Conservation (phyloP, 768 basidiomycete genomes). For the Tephrocybe sp. region DNA sequence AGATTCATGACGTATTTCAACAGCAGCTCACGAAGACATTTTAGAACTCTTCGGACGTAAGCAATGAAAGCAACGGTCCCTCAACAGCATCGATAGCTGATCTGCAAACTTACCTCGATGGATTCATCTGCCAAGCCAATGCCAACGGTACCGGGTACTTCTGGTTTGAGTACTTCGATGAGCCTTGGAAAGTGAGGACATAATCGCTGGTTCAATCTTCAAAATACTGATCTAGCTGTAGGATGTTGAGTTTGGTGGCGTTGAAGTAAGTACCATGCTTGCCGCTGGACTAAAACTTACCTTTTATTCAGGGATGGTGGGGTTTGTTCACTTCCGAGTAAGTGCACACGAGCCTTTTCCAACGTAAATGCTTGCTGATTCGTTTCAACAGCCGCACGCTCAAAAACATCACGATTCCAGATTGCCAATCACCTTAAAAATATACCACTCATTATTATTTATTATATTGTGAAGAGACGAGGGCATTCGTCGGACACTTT, state of each 20-base stretch:
- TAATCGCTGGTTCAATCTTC: neutral
- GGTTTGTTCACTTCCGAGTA: conserved; percentile 45
- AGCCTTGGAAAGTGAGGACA: conserved; percentile 71
- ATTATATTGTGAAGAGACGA: neutral
- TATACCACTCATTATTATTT: neutral
- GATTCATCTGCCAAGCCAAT: conserved; percentile 88
- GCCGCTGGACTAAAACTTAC: neutral
- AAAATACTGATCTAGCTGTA: conserved; percentile 22
- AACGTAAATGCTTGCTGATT: neutral
- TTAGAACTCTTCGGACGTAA: conserved; percentile 59
- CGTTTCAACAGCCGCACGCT: conserved; percentile 54
- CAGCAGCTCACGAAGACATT: neutral
- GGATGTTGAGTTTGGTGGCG: conserved; percentile 73
- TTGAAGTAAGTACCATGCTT: conserved; percentile 46
- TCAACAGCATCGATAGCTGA: conserved; percentile 60
- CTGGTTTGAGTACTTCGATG: conserved; percentile 85
- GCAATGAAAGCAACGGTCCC: conserved; percentile 65
- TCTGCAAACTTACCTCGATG: conserved; percentile 74
- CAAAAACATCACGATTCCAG: conserved; percentile 69
- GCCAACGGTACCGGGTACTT: conserved; percentile 81
- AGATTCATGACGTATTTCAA: conserved; percentile 1
- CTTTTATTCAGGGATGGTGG: conserved; percentile 41
- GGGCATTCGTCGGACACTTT: neutral
- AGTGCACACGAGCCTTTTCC: conserved; percentile 16
- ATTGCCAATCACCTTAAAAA: conserved; percentile 45